Evolutionary conservation across 1,139 yeast species (phyloP).

Genomic region (Tardiomyces blankii): DNA sequence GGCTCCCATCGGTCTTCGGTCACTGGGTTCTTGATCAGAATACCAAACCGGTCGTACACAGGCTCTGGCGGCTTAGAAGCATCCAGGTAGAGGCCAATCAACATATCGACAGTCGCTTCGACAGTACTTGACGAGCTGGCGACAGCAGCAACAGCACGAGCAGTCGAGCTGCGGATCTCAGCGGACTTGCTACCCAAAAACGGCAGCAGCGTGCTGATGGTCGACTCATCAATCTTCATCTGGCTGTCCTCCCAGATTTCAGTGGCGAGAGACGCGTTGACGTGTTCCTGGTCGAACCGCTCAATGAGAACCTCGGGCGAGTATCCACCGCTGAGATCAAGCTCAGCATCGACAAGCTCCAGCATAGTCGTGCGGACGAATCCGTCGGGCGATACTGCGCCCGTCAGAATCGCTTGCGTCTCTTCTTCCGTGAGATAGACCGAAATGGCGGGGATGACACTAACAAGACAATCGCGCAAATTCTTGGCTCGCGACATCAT

Average conservation of each 20-base stretch:
- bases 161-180: slow-evolving; percentile 47
- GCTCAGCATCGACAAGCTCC: slow-evolving; percentile 79
- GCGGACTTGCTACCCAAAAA: slow-evolving; percentile 33
- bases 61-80: slow-evolving; percentile 72
- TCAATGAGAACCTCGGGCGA: slow-evolving; percentile 69
- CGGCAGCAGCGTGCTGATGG: slow-evolving; percentile 36
- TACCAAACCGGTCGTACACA: slow-evolving; percentile 65
- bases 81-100: slow-evolving; percentile 45
- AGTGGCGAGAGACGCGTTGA: slow-evolving; percentile 53
- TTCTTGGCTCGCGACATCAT: slow-evolving; percentile 70
- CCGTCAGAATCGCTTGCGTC: slow-evolving; percentile 45
- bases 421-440: slow-evolving; percentile 47
- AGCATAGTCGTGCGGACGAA: slow-evolving; percentile 71
- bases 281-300: slow-evolving; percentile 59
- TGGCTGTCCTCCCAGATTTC: slow-evolving; percentile 81
- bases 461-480: slow-evolving; percentile 71
- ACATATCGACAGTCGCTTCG: slow-evolving; percentile 27
- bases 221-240: slow-evolving; percentile 34
- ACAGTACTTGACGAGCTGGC: slow-evolving; percentile 8
- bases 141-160: slow-evolving; percentile 45
- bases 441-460: slow-evolving; percentile 67
- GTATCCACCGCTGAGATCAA: slow-evolving; percentile 55
- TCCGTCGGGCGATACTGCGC: slow-evolving; percentile 47
- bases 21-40: slow-evolving; percentile 51
- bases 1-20: slow-evolving; percentile 74